phyloP scores from a whole-genome alignment of 2,329 filamentous ascomycete genomes.

The Leptographium flavum region DNA sequence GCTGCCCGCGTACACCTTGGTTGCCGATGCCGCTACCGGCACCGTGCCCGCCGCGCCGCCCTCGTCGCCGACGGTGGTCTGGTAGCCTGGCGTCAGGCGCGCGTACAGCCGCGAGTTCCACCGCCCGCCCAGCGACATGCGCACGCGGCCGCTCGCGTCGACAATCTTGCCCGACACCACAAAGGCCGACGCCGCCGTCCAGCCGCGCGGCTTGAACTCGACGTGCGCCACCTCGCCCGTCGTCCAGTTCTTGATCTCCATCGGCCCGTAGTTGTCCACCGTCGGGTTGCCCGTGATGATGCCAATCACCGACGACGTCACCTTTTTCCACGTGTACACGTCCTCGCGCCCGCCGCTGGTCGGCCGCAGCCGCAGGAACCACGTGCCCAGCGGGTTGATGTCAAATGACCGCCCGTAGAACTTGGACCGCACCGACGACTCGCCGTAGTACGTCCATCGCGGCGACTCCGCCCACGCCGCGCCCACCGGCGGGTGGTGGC shows the following conservation, averaged over 20 bases:
- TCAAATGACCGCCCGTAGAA: slow-evolving; percentile 98
- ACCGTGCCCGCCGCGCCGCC: not conserved
- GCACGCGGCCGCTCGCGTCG: slow-evolving; percentile 63
- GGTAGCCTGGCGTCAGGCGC: slow-evolving; percentile 79
- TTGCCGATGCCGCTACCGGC: slow-evolving; percentile 11
- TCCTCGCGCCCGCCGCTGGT: slow-evolving; percentile 62
- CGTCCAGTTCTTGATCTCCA: slow-evolving; percentile 96
- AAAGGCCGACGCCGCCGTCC: slow-evolving; percentile 88
- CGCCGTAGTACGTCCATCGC: slow-evolving; percentile 95
- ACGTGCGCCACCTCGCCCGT: slow-evolving; percentile 82
- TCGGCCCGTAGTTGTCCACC: slow-evolving; percentile 94
- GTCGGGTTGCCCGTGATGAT: slow-evolving; percentile 95
- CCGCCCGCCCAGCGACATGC: slow-evolving; percentile 79
- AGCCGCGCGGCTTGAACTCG: slow-evolving; percentile 90
- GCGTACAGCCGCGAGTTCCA: slow-evolving; percentile 99
- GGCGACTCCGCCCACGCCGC: slow-evolving; percentile 86
- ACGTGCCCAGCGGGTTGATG: slow-evolving; percentile 89
- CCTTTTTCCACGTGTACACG: slow-evolving; percentile 97
- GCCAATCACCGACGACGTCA: slow-evolving; percentile 91
- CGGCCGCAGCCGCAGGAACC: slow-evolving; percentile 81
- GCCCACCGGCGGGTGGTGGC: slow-evolving; percentile 89
- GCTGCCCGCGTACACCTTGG: slow-evolving; percentile 28
- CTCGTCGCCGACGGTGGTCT: slow-evolving; percentile 53
- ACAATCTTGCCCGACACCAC: slow-evolving; percentile 77
- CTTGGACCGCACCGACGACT: slow-evolving; percentile 88